Base-by-base conservation (phyloP, 176 grass and related monocot genomes). In the Coix lacrymajobi region DNA sequence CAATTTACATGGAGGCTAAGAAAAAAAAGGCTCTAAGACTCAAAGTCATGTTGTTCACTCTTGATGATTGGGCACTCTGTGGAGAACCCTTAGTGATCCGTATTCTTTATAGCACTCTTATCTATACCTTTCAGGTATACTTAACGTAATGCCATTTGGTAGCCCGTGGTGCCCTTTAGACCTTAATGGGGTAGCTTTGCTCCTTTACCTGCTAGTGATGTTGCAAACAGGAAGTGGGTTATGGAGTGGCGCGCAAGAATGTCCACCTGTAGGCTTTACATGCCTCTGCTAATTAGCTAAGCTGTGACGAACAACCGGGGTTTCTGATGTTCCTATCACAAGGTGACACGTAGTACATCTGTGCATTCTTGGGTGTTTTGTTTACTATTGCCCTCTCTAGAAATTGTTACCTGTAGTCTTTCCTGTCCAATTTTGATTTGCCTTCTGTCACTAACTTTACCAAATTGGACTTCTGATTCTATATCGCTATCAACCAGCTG, bases 161-260 rank as follows among this genome's bases (percentile, higher is more conserved):
- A 64, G 8, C 17, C 74, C 24, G 62, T 45, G 65, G 32, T 56
- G 14, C 28, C 45, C 11, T 44, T 68, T 36, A 81, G 20, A 37
- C 70, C 69, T 82, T 77, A 43, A 83, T 83, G 44, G 30, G 67
- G 68, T 34, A 40, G 24, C 74, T 69, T 79, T 86, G 73, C 62
- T 40, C 38, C 88, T 90, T 83, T 86, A 17, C 30, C 57, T 83
- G 66, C 6, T 72, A 74, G 52, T 73, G 79, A 66, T 86, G 29
- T 40, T 74, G 48, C 73, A 79, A 75, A 61, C 36, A 83, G 79
- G 66, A 69, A 79, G n/a, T 86, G 66, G 57, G 26, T 16, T 67
- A 48, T 60, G 48, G 38, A 68, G 73, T 90, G 73, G 46, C 60
- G 66, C 67, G 46, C 73, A 86, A 90, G 88, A 78, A 74, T 86